phyloP scores from a whole-genome alignment of 2,329 filamentous ascomycete species.

The Aspergillus sp. region DNA sequence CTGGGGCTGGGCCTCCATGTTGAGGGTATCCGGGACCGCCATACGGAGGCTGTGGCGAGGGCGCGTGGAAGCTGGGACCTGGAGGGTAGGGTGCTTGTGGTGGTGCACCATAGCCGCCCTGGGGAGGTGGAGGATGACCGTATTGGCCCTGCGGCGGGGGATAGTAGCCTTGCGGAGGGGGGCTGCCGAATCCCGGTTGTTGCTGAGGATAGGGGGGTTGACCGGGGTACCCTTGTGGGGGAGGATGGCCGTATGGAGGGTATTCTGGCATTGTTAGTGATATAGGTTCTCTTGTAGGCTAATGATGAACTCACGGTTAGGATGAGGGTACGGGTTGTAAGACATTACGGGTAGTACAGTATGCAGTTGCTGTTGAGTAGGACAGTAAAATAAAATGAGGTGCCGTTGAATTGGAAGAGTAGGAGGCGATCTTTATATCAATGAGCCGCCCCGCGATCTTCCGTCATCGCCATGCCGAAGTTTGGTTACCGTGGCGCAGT shows the following conservation, averaged over 20 bases:
- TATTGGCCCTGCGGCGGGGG: constrained; percentile 20
- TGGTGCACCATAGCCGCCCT: constrained; percentile 18
- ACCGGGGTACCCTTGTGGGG: too few relatives aligned
- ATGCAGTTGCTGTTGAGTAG: background rate
- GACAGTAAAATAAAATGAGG: background rate
- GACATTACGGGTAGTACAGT: constrained; percentile 1
- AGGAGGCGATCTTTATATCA: background rate
- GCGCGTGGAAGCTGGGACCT: constrained; percentile 7
- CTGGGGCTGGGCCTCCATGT: constrained; percentile 14
- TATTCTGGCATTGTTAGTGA: constrained; percentile 4
- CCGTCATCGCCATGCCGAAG: background rate
- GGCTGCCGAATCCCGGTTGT: constrained; percentile 10
- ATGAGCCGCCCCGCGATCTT: background rate
- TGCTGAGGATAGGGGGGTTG: constrained; percentile 20
- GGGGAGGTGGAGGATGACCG: constrained; percentile 33
- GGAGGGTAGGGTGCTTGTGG: constrained; percentile 9
- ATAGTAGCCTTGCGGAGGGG: constrained; percentile 21
- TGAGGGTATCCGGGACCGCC: constrained; percentile 20
- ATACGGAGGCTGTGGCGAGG: constrained; percentile 11
- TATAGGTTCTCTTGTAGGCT: background rate
- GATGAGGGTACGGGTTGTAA: constrained; percentile 4
- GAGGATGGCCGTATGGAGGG: constrained; percentile 16
- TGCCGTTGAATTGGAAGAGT: background rate
- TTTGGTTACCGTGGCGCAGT: constrained; percentile 1
- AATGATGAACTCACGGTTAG: background rate